Evolutionary conservation across 805 yeast species (phyloP).

Genomic region (Cyberlindnera xylosilytica): DNA sequence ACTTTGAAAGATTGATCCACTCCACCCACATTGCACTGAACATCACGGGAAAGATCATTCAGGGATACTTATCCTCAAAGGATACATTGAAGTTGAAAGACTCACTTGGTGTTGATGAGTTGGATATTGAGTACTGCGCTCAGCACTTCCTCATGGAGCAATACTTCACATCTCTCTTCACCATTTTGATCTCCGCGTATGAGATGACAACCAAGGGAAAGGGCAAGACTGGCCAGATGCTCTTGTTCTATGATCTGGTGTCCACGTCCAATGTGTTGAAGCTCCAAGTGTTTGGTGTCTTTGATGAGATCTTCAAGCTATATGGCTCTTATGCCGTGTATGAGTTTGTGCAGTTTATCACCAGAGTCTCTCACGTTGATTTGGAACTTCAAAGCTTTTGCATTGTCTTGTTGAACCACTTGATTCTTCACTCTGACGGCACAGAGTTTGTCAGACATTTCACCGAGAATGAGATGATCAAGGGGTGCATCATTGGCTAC

Average conservation of each 20-base stretch:
- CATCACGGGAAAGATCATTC: constrained; percentile 12
- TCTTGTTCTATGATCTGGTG: constrained; percentile 15
- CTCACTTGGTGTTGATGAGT: constrained; percentile 6
- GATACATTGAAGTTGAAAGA: constrained; percentile 5
- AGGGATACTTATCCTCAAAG: constrained; percentile 4
- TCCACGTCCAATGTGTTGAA: constrained; percentile 21
- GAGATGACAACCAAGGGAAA: constrained; percentile 20
- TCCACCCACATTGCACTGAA: constrained; percentile 12
- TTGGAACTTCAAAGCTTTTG: constrained; percentile 32
- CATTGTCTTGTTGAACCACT: constrained; percentile 29
- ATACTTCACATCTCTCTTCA: constrained; percentile 15
- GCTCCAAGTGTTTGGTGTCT: constrained; percentile 23
- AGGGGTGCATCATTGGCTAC: constrained; percentile 23
- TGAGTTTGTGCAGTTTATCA: constrained; percentile 33
- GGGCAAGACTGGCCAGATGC: constrained; percentile 9
- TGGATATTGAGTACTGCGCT: constrained; percentile 12
- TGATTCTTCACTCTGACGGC: constrained; percentile 24
- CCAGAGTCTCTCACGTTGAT: constrained; percentile 32
- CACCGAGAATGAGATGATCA: constrained; percentile 26
- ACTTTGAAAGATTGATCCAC: constrained; percentile 14
- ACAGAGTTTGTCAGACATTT: constrained; percentile 13
- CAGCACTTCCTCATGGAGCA: constrained; percentile 14
- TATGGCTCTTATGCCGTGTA: constrained; percentile 36
- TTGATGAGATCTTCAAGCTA: constrained; percentile 34
- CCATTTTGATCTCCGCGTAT: constrained; percentile 13